Conservation (phyloP, 208 protist genomes). For the Wallacemonas rigidus region DNA sequence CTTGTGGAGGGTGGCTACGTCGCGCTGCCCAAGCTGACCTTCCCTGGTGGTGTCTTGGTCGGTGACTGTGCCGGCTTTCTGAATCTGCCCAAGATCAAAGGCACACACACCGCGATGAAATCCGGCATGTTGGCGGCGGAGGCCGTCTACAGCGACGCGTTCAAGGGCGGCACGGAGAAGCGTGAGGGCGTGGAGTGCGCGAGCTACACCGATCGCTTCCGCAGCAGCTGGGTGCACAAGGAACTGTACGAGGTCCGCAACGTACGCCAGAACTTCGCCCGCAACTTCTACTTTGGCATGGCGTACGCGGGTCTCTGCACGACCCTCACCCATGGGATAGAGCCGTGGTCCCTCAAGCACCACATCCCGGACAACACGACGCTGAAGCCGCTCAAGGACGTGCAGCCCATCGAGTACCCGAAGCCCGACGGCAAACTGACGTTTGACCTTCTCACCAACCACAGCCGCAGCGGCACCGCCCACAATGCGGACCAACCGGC, state of each 20-base stretch:
- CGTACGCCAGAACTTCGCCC: slow-evolving; percentile 91
- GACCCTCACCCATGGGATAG: slow-evolving; percentile 74
- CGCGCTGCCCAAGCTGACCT: slow-evolving; percentile 93
- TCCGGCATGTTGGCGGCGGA: slow-evolving; percentile 91
- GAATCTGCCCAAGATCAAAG: slow-evolving; percentile 98
- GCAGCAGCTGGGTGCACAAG: slow-evolving; percentile 93
- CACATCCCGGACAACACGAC: slow-evolving; percentile 66
- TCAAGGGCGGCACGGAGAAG: slow-evolving; percentile 58
- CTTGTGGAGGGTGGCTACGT: slow-evolving; percentile 96
- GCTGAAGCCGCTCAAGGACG: slow-evolving; percentile 77
- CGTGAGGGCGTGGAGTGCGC: slow-evolving; percentile 54
- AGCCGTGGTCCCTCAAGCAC: slow-evolving; percentile 93
- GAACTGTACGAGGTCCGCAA: slow-evolving; percentile 96
- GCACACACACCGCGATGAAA: slow-evolving; percentile 98
- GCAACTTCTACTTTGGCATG: slow-evolving; percentile 82
- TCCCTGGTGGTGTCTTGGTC: slow-evolving; percentile 94
- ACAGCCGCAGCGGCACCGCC: slow-evolving; percentile 94
- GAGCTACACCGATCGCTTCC: slow-evolving; percentile 85
- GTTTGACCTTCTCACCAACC: slow-evolving; percentile 97
- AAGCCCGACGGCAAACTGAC: slow-evolving; percentile 95
- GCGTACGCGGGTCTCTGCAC: slow-evolving; percentile 86
- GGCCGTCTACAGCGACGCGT: slow-evolving; percentile 74
- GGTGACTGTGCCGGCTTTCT: slow-evolving; percentile 98
- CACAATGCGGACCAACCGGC: slow-evolving; percentile 96
- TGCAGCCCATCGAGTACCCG: slow-evolving; percentile 94